Percentiles rank a stretch among this genome's conserved stretches.
Evolutionary conservation across 129 eudicot genomes (phyloP).

Genomic region (Centaurea solstitialis): DNA sequence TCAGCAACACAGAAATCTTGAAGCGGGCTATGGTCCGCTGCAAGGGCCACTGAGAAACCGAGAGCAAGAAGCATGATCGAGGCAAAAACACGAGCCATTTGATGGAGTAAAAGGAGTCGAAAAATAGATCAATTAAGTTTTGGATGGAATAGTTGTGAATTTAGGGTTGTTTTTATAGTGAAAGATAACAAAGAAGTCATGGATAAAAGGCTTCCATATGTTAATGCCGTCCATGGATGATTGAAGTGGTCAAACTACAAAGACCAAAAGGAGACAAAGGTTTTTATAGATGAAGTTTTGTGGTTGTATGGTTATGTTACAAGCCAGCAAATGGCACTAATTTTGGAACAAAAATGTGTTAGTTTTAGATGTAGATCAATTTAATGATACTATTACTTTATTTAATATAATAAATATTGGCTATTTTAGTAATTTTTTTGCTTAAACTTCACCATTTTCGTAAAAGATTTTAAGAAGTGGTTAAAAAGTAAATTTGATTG

Average conservation of each 20-base stretch:
- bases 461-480: no score
- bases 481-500: no score
- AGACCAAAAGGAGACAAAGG: not conserved
- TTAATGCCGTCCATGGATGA: slow-evolving; percentile 8
- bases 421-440: no score
- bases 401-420: no score
- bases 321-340: not conserved
- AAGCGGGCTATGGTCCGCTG: slow-evolving; percentile 36
- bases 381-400: no score
- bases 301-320: not conserved
- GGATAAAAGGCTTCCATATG: not conserved
- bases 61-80: slow-evolving; percentile 3
- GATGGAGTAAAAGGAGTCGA: not conserved
- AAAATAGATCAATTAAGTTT: not conserved
- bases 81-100: slow-evolving; percentile 26
- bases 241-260: slow-evolving; percentile 10
- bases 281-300: not conserved
- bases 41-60: slow-evolving; percentile 2
- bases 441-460: no score
- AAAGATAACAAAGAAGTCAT: not conserved
- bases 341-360: not conserved
- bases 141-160: slow-evolving; percentile 5
- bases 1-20: slow-evolving; percentile 48
- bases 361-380: no score
- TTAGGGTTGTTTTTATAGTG: slow-evolving; percentile 8